Percentiles rank a stretch among this genome's conserved stretches.
Conservation (phyloP, 2,329 filamentous ascomycete species). For the Aaosphaeria pasadenensis region DNA sequence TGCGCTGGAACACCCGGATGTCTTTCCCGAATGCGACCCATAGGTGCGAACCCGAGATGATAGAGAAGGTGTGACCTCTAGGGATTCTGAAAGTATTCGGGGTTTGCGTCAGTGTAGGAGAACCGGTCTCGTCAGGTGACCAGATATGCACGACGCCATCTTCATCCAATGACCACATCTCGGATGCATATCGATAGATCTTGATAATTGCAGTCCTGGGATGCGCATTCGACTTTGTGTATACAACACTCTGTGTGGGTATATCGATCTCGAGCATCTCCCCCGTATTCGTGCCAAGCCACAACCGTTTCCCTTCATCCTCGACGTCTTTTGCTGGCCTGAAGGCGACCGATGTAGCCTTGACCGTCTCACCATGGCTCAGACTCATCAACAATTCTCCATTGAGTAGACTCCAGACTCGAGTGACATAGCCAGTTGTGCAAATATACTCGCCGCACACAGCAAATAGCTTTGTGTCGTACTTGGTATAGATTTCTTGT, state of each 20-base stretch:
- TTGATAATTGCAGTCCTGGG: conserved; percentile 75
- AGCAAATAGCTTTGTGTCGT: conserved; percentile 82
- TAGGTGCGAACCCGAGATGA: conserved; percentile 78
- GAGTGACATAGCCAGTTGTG: conserved; percentile 80
- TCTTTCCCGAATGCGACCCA: conserved; percentile 90
- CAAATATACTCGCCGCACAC: conserved; percentile 86
- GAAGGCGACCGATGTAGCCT: conserved; percentile 77
- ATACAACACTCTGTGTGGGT: conserved; percentile 65
- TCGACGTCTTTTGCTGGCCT: conserved; percentile 76
- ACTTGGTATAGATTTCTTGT: conserved; percentile 77
- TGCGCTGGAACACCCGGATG: conserved; percentile 78
- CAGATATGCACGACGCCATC: conserved; percentile 83
- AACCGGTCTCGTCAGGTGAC: conserved; percentile 72
- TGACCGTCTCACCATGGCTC: conserved; percentile 79
- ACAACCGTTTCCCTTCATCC: conserved; percentile 77
- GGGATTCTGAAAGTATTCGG: conserved; percentile 77
- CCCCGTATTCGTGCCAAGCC: conserved; percentile 86
- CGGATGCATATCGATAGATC: conserved; percentile 81
- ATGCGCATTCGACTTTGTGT: conserved; percentile 69
- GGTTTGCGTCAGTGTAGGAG: conserved; percentile 70
- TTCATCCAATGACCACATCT: conserved; percentile 94
- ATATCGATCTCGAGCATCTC: conserved; percentile 91
- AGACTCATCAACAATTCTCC: conserved; percentile 80
- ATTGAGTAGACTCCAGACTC: conserved; percentile 81
- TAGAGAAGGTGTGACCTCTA: conserved; percentile 80